phyloP scores from a whole-genome alignment of 177 flowering plant genomes.

The Tripterygium wilfordii region DNA sequence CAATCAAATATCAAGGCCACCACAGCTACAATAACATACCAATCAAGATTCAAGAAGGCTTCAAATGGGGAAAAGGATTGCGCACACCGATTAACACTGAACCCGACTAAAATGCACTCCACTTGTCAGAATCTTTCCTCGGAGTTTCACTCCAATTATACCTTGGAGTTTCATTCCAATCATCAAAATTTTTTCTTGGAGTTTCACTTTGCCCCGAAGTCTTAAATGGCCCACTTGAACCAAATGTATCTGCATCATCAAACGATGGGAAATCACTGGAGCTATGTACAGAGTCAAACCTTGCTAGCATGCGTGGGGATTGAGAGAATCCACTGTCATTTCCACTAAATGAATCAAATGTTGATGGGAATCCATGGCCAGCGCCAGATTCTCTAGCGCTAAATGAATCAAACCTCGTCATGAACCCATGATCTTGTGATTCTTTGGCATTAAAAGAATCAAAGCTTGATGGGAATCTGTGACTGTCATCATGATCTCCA shows the following conservation, averaged over 20 bases:
- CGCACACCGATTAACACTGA: not conserved
- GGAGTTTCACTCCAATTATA: slow-evolving; percentile 45
- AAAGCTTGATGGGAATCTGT: slow-evolving; percentile 1
- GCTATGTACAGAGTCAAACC: slow-evolving; percentile 41
- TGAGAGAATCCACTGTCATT: slow-evolving; percentile 34
- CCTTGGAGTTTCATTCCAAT: slow-evolving; percentile 60
- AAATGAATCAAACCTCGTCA: slow-evolving; percentile 1
- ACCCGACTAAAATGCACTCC: slow-evolving; percentile 52
- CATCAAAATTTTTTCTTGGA: slow-evolving; percentile 45
- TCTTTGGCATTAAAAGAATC: slow-evolving; percentile 1
- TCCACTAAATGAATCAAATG: slow-evolving; percentile 25
- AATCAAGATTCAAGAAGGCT: not conserved
- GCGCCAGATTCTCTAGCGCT: not conserved
- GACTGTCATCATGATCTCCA: not conserved
- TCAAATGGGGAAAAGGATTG: not conserved
- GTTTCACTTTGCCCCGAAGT: slow-evolving; percentile 45
- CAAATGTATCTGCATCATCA: slow-evolving; percentile 63
- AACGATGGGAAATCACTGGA: slow-evolving; percentile 33
- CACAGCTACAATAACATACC: not conserved
- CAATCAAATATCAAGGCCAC: slow-evolving; percentile 5
- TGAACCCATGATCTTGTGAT: not conserved
- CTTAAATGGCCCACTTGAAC: slow-evolving; percentile 50
- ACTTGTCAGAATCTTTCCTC: slow-evolving; percentile 46
- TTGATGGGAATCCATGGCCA: not conserved
- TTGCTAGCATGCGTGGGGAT: slow-evolving; percentile 23